Percentiles rank a stretch among this genome's conserved stretches.
phyloP scores from a whole-genome alignment of 441 rosid genomes.

The Pelargonium cotyledonis region DNA sequence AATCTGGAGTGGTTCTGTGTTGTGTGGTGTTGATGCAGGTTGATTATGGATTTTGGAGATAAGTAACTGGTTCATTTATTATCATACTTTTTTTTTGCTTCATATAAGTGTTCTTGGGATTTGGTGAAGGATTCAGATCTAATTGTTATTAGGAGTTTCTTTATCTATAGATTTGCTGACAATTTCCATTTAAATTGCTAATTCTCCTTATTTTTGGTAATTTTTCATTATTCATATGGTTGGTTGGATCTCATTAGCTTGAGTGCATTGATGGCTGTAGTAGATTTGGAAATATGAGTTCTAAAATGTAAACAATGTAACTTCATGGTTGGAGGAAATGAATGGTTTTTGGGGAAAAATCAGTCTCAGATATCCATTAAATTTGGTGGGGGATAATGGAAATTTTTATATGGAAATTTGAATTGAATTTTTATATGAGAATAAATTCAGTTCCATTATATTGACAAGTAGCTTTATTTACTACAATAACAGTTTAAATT shows the following conservation, averaged over 20 bases:
- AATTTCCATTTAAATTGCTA: background rate
- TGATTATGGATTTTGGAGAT: background rate
- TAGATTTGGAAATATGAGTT: too few species aligned
- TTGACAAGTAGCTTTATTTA: background rate
- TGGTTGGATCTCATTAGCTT: too few species aligned
- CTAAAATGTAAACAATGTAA: too few species aligned
- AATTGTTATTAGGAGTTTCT: slow-evolving; percentile 1
- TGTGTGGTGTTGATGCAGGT: background rate
- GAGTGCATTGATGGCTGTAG: too few species aligned
- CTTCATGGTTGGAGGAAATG: too few species aligned
- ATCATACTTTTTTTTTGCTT: background rate
- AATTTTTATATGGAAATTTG: too few species aligned
- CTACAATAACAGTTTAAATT: background rate
- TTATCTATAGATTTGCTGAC: background rate
- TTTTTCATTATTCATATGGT: too few species aligned
- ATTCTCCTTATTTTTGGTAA: background rate
- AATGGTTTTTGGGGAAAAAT: too few species aligned
- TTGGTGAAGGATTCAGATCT: background rate
- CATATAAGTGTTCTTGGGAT: background rate
- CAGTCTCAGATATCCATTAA: too few species aligned
- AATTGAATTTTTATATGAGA: too few species aligned
- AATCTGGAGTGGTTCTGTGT: background rate
- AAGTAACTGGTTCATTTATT: slow-evolving; percentile 1
- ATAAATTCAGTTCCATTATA: too few species aligned
- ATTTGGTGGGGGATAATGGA: too few species aligned